Base-by-base conservation (phyloP, 768 basidiomycete species). In the Clathrus columnatus region DNA sequence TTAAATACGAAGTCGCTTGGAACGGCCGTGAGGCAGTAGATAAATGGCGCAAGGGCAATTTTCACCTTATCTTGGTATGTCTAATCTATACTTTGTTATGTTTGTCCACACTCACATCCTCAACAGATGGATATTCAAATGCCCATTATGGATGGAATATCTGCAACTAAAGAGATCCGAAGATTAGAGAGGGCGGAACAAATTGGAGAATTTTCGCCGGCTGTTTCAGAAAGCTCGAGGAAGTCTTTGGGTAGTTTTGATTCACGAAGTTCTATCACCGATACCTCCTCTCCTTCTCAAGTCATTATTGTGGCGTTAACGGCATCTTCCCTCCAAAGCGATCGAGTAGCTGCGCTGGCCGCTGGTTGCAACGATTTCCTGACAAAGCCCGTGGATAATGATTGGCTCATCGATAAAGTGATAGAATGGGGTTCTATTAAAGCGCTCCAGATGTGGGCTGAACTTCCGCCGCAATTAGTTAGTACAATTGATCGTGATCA, bases 251-350 rank as follows among this genome's bases (percentile, higher is more conserved):
- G 68, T 8, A 69, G 76, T 69, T 72, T 30, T 68, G 79, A 80
- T 30, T 70, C 75, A 1, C 52, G 47, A n/a, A 23, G 18, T 17
- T 58, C 56, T 18, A 26, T 48, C 8, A 32, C 59, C 7, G 58
- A 73, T 42, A 66, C 78, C 0, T 88, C 91, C 0, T 89, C 90
- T 64, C 85, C 85, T 16, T 91, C 90, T 8, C 90, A 94, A 4
- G 96, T 99, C 60, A 98, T 99, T 71, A 98, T 99, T 63, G 94
- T 99, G 59, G 96, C 96, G n/a, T 78, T 98, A 48, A 99, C 96
- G 1, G 96, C 96, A 1, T 97, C 94, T 2, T 90, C 90, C 10
- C 75, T 95, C n/a, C 87, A 93, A 66, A 85, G 82, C 58, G 96
- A 99, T 75, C 84, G 96, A 73, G 91, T 97, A 47, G 85, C 85